Conservation (phyloP, 1,139 yeast species). For the Protomyces gravidus region DNA sequence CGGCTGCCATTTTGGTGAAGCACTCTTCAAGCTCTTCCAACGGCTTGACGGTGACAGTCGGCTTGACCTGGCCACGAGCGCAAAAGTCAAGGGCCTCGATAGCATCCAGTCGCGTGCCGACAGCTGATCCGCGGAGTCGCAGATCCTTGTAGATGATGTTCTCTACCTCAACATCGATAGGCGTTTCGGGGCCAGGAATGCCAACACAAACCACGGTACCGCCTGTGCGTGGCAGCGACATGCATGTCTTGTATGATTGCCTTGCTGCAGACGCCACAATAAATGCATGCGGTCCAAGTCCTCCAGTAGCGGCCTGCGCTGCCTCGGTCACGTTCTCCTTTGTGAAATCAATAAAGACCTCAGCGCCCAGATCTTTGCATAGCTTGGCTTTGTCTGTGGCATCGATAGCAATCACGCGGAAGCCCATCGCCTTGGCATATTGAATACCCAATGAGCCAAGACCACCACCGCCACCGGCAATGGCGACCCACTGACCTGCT, state of each 20-base stretch:
- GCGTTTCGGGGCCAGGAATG: conserved; percentile 23
- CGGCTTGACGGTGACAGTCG: conserved; percentile 65
- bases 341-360: conserved; percentile 62
- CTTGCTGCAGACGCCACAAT: conserved; percentile 24
- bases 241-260: conserved; percentile 18
- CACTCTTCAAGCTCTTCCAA: conserved; percentile 57
- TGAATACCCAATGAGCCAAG: conserved; percentile 76
- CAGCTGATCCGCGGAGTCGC: conserved; percentile 68
- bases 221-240: conserved; percentile 12
- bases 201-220: conserved; percentile 30
- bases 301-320: conserved; percentile 16
- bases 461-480: conserved; percentile 84
- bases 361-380: conserved; percentile 45
- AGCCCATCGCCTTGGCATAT: conserved; percentile 79
- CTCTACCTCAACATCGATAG: conserved; percentile 20
- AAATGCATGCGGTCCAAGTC: conserved; percentile 20
- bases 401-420: conserved; percentile 70
- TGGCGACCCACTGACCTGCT: conserved; percentile 77
- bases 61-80: conserved; percentile 58
- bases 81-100: conserved; percentile 74
- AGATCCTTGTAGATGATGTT: conserved; percentile 60
- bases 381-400: conserved; percentile 45
- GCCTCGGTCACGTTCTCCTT: conserved; percentile 29
- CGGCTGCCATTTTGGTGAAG: conserved; percentile 64
- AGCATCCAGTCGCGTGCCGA: conserved; percentile 75